These are phyloP conservation scores for Beauveria pseudobassiana DNA, from an alignment of 2,329 filamentous ascomycete genomes.

Conservation along the genomic window DNA sequence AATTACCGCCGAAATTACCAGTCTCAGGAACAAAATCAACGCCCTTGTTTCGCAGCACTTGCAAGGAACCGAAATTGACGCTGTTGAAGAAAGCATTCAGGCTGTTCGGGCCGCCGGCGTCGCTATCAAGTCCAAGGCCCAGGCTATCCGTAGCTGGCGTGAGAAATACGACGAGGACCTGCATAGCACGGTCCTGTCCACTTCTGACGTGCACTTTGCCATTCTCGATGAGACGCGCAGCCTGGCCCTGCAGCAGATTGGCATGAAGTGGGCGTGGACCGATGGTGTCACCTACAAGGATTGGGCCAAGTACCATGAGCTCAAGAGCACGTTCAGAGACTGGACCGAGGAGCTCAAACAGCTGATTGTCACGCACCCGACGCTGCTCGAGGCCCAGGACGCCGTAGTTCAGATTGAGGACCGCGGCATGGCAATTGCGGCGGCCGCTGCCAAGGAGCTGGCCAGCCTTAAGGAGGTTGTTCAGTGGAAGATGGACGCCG, in stretches of 20 bases:
- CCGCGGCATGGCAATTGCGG: slow-evolving; percentile 71
- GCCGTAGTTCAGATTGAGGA: slow-evolving; percentile 65
- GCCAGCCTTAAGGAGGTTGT: slow-evolving; percentile 74
- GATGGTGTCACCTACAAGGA: slow-evolving; percentile 95
- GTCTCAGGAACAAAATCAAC: slow-evolving; percentile 61
- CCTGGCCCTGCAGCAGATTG: slow-evolving; percentile 81
- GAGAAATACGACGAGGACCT: slow-evolving; percentile 64
- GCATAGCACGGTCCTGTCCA: slow-evolving; percentile 58
- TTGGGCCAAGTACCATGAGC: slow-evolving; percentile 88
- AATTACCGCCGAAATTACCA: slow-evolving; percentile 53
- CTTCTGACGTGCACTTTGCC: slow-evolving; percentile 72
- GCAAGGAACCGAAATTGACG: slow-evolving; percentile 34
- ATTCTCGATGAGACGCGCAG: slow-evolving; percentile 78
- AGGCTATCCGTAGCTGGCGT: slow-evolving; percentile 71
- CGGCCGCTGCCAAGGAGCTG: slow-evolving; percentile 72
- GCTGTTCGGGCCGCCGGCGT: slow-evolving; percentile 61
- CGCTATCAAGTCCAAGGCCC: slow-evolving; percentile 68
- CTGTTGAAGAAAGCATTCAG: slow-evolving; percentile 35
- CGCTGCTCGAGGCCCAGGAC: slow-evolving; percentile 59
- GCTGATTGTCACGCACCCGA: slow-evolving; percentile 66
- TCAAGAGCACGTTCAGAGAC: slow-evolving; percentile 74
- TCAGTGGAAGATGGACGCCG: slow-evolving; percentile 70
- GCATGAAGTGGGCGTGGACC: slow-evolving; percentile 93
- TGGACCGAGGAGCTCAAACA: slow-evolving; percentile 79
- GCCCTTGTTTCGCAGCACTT: slow-evolving; percentile 52